Percentiles rank a stretch among this genome's conserved stretches.
Conservation (phyloP, 148 eudicot genomes). For the Agrostemma githago region DNA sequence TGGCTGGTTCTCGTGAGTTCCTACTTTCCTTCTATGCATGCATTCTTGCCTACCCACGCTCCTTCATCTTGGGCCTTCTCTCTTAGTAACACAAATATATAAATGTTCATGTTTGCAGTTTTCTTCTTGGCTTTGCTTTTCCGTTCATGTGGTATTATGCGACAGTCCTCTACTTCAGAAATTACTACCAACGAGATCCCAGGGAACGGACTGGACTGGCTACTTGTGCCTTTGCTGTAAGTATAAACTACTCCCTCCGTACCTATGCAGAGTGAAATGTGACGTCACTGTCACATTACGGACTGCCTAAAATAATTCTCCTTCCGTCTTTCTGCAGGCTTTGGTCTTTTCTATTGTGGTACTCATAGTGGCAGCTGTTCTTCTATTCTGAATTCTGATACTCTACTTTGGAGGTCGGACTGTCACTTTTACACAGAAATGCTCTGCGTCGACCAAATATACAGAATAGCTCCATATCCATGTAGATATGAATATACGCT, state of each 20-base stretch:
- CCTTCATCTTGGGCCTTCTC: not conserved
- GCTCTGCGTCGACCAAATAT: conserved; percentile 4
- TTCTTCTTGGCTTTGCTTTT: conserved; percentile 55
- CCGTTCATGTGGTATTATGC: conserved; percentile 73
- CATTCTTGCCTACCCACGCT: not conserved
- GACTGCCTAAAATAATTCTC: not conserved
- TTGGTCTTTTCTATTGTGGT: conserved; percentile 37
- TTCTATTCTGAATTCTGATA: conserved; percentile 34
- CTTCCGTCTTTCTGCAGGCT: conserved; percentile 37
- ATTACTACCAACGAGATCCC: conserved; percentile 60
- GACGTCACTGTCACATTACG: not conserved
- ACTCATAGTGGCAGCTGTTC: conserved; percentile 32
- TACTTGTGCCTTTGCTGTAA: conserved; percentile 55
- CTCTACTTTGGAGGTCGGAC: not conserved
- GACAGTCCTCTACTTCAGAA: conserved; percentile 55
- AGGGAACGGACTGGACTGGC: conserved; percentile 73
- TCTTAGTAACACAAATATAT: conserved; percentile 5
- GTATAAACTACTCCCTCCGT: conserved; percentile 26
- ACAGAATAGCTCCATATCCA: not conserved
- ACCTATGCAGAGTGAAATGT: not conserved
- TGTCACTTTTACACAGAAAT: not conserved
- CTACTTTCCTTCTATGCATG: not conserved
- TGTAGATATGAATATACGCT: not conserved
- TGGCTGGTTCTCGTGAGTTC: conserved; percentile 63
- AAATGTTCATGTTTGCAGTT: conserved; percentile 28